Conservation (phyloP, 2,329 filamentous ascomycete genomes). For the Tolypocladium tropicale region DNA sequence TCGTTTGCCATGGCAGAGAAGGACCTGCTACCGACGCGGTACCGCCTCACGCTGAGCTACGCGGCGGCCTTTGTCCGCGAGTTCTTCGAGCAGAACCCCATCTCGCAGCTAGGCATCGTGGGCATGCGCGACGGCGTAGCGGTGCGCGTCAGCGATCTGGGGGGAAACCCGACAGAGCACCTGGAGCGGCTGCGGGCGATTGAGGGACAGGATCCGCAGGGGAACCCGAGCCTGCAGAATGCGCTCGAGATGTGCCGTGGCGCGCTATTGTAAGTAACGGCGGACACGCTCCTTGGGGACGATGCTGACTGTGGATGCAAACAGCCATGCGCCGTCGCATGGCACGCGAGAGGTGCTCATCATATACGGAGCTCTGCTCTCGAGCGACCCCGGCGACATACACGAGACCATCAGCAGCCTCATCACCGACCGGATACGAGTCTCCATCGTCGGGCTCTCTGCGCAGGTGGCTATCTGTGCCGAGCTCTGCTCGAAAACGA, state of each 20-base stretch:
- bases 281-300: background rate
- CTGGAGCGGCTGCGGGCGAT: conserved; percentile 63
- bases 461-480: conserved; percentile 88
- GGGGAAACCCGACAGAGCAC: conserved; percentile 84
- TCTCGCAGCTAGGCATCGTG: conserved; percentile 86
- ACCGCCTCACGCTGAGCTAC: conserved; percentile 72
- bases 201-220: conserved; percentile 56
- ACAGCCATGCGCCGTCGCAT: conserved; percentile 78
- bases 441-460: conserved; percentile 80
- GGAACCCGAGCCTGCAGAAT: conserved; percentile 80
- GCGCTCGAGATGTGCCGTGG: conserved; percentile 91
- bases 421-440: conserved; percentile 72
- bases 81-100: conserved; percentile 98
- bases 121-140: conserved; percentile 91
- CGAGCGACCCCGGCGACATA: conserved; percentile 89
- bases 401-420: conserved; percentile 77
- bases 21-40: conserved; percentile 81
- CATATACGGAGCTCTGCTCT: conserved; percentile 82
- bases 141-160: conserved; percentile 76
- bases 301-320: conserved; percentile 5
- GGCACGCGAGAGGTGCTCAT: conserved; percentile 89
- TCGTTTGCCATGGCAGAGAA: conserved; percentile 93
- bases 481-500: conserved; percentile 81
- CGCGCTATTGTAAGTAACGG: conserved; percentile 58
- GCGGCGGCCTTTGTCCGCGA: conserved; percentile 82